A percentile compares a stretch with the other conserved stretches of the same genome.
These are phyloP conservation scores for Chlorociboria aeruginascens DNA, from an alignment of 495 filamentous ascomycete species.

Conservation along the genomic window DNA sequence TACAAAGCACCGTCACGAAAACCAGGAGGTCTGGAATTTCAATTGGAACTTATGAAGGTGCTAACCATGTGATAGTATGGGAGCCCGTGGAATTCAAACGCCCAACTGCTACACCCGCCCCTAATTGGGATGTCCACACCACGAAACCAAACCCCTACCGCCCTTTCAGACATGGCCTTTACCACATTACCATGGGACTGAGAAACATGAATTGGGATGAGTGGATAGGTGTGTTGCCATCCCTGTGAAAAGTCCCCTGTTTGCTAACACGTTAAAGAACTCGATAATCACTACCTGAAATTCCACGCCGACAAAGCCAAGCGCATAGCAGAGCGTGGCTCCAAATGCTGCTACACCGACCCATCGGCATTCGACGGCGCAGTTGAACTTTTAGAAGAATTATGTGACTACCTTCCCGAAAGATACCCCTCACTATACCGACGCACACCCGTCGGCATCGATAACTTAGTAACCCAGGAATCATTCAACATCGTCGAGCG, in stretches of 20 bases:
- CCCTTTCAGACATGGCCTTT: constrained; percentile 71
- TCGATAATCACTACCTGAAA: constrained; percentile 70
- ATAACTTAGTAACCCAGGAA: constrained; percentile 63
- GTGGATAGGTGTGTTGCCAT: constrained; percentile 53
- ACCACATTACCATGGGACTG: constrained; percentile 74
- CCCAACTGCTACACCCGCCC: constrained; percentile 54
- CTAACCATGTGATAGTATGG: constrained; percentile 45
- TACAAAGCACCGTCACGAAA: constrained; percentile 15
- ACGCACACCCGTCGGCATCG: constrained; percentile 51
- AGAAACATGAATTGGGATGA: constrained; percentile 66
- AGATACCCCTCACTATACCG: constrained; percentile 66
- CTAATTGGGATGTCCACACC: constrained; percentile 54
- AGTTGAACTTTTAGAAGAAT: constrained; percentile 67
- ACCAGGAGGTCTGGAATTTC: constrained; percentile 14
- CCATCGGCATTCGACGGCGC: constrained; percentile 68
- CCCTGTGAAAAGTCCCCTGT: not conserved
- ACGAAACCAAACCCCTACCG: constrained; percentile 77
- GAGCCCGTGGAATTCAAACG: constrained; percentile 53
- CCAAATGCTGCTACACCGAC: constrained; percentile 57
- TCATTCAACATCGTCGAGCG: constrained; percentile 55
- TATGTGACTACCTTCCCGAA: constrained; percentile 64
- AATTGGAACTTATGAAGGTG: not conserved
- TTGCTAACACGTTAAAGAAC: constrained; percentile 33
- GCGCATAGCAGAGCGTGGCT: constrained; percentile 59
- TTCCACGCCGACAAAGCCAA: constrained; percentile 65